Conservation (phyloP, 163 green algal genomes). For the Coccomyxa subellipsoidea region DNA sequence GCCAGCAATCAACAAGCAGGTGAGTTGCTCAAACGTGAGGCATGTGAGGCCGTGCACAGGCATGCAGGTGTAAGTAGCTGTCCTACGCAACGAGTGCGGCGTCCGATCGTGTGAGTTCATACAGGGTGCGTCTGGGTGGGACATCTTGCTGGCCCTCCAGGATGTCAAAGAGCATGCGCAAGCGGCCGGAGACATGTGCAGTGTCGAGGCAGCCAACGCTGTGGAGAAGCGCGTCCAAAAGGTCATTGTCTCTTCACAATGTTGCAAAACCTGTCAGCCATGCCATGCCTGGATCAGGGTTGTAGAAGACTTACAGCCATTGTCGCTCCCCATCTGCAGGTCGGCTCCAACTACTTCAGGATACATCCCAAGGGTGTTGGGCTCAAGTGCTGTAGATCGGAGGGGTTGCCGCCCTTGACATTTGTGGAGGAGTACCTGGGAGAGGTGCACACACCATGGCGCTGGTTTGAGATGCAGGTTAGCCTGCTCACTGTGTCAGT, state of each 20-base stretch:
- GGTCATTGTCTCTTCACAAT: background rate
- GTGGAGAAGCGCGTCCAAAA: constrained; percentile 38
- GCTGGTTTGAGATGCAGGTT: constrained; percentile 79
- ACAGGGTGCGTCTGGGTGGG: constrained; percentile 54
- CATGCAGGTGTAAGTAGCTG: background rate
- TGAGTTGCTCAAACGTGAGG: background rate
- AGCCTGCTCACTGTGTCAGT: too few relatives aligned
- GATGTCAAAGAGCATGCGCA: constrained; percentile 28
- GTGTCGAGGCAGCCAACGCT: constrained; percentile 32
- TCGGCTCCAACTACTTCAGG: constrained; percentile 76
- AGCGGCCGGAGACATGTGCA: constrained; percentile 16
- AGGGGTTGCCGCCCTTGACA: constrained; percentile 60
- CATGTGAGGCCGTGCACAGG: background rate
- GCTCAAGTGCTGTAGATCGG: constrained; percentile 61
- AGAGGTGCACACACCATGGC: constrained; percentile 86
- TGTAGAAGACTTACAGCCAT: too few relatives aligned
- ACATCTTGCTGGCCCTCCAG: constrained; percentile 47
- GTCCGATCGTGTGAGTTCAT: too few relatives aligned
- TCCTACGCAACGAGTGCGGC: too few relatives aligned
- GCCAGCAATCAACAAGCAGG: constrained; percentile 54
- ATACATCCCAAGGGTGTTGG: constrained; percentile 82
- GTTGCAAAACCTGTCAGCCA: background rate
- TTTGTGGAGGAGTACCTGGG: constrained; percentile 95
- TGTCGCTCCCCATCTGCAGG: constrained; percentile 16
- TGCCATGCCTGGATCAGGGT: too few relatives aligned